Base-by-base conservation (phyloP, 305 asterid species). In the Fraxinus greggii region DNA sequence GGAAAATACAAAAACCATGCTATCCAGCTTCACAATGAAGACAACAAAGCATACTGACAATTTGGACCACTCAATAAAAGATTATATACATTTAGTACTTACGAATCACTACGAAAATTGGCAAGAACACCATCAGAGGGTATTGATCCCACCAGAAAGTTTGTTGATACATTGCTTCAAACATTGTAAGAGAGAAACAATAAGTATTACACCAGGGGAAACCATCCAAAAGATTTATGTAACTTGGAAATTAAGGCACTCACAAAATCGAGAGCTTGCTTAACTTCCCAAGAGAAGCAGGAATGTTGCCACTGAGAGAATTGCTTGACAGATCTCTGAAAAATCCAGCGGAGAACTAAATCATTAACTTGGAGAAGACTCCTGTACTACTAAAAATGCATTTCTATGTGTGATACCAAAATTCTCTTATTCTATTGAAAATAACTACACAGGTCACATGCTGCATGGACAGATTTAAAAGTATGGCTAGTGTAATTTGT, bases 281-380 rank as follows among this genome's bases (percentile, higher is more conserved):
- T 78, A 94, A 88, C 80, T 94, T 93, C 86, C 98, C 99, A 80
- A 96, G 95, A 72, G 99, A 92, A 77, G 85, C 81, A 83, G 99
- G 99, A 91, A 96, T 92, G 83, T 77, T 89, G 86, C 98, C 98
- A 84, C 99, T 91, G 75, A 96, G 95, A 84, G 97, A 93, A 90
- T 96, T 96, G 94, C 99, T 93, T n/a, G 98, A 94, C 75, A 96
- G 92, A 88, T 96, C 99, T 90, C 99, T 96, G 90, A 63, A 81
- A 67, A 80, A 86, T 81, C 78, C 78, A 83, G 82, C 84, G 74
- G 12, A 75, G 72, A 79, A 76, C 59, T 38, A 51, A 48, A 72
- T 70, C 51, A 21, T 70, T n/a, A 80, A 80, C 85, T 81, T 74
- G 21, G 32, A 70, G 75, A 75, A 76, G 78, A 65, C 19, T 83